These are phyloP conservation scores for Silene coronaria DNA, from an alignment of 179 eudicot species.

Conservation along the genomic window DNA sequence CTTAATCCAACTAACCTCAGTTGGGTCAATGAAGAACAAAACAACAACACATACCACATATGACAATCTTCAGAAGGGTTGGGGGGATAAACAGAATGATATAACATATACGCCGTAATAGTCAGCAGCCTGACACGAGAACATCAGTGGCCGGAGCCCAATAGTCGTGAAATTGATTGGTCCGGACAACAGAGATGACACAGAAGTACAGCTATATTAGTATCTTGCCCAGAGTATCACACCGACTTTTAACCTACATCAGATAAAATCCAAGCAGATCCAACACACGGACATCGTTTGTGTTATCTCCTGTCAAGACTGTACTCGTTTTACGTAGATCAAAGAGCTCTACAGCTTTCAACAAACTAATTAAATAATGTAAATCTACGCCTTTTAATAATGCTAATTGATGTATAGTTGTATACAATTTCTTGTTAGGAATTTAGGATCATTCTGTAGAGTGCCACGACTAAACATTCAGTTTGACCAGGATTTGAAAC, in stretches of 20 bases:
- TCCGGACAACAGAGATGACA: neutral
- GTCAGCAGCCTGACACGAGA: neutral
- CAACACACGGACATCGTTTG: neutral
- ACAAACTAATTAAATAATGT: too few species aligned
- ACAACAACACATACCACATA: neutral
- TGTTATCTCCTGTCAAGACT: neutral
- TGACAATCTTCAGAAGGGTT: neutral
- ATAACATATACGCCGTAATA: too few species aligned
- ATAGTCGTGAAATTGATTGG: neutral
- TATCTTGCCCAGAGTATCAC: neutral
- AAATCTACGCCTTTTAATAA: neutral
- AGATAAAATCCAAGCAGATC: neutral
- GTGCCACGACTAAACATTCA: neutral
- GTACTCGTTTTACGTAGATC: neutral
- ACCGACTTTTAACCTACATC: neutral
- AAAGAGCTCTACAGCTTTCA: neutral
- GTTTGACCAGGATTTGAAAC: neutral
- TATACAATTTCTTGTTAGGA: neutral
- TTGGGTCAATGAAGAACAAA: neutral
- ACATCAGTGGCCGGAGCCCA: neutral
- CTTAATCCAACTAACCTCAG: neutral
- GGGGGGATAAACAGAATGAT: too few species aligned
- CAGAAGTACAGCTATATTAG: neutral
- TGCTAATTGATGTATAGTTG: neutral
- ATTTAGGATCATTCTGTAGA: neutral